Evolutionary conservation across 768 basidiomycete species (phyloP).

Genomic region (Suillus lakei): DNA sequence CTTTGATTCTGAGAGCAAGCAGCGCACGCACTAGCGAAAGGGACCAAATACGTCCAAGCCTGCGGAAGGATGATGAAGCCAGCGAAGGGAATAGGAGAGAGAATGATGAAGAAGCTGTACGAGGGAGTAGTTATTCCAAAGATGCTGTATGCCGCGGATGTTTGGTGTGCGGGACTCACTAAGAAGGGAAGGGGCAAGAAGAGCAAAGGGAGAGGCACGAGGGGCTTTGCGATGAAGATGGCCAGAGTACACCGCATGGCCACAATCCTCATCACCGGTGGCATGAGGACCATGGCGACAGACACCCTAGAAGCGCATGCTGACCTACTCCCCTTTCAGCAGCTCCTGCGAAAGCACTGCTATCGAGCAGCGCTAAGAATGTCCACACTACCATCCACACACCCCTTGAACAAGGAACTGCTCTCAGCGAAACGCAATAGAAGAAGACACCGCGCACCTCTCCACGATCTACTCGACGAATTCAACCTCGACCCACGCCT

Average conservation of each 20-base stretch:
- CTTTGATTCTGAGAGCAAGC: slow-evolving; percentile 2
- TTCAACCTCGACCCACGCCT: slow-evolving; percentile 8
- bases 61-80: slow-evolving; percentile 2
- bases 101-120: not conserved
- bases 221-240: slow-evolving; percentile 7
- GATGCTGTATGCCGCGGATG: slow-evolving; percentile 17
- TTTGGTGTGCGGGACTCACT: slow-evolving; percentile 16
- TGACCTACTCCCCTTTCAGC: slow-evolving; percentile 20
- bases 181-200: not conserved
- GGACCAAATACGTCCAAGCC: not conserved
- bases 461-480: not conserved
- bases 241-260: slow-evolving; percentile 7
- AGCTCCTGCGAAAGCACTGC: slow-evolving; percentile 10
- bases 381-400: too few species aligned
- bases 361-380: not conserved
- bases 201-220: not conserved
- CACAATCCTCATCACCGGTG: slow-evolving; percentile 15
- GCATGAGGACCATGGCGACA: slow-evolving; percentile 17
- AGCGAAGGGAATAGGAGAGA: not conserved
- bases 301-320: slow-evolving; percentile 25
- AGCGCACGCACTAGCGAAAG: not conserved
- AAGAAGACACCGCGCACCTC: not conserved
- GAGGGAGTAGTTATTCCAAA: slow-evolving; percentile 12
- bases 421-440: not conserved
- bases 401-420: too few species aligned